Evolutionary conservation across 2,329 filamentous ascomycete species (phyloP).

Genomic region (Metarhizium anisopliae): DNA sequence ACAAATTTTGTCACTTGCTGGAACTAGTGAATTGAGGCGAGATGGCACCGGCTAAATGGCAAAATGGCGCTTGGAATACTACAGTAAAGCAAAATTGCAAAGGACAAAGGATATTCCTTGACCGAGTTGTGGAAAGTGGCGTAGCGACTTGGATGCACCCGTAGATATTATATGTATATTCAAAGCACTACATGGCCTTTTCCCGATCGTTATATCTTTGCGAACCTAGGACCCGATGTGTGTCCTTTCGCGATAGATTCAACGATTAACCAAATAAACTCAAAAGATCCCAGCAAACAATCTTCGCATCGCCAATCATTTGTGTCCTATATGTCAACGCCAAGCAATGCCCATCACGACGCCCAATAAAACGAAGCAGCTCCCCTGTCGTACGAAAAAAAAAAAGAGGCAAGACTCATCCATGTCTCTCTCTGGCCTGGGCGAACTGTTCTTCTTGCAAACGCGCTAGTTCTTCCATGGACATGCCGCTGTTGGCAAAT

Average conservation of each 20-base stretch:
- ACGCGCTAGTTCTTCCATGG: slow-evolving; percentile 78
- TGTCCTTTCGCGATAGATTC: background rate
- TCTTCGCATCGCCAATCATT: background rate
- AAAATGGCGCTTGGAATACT: too few relatives aligned
- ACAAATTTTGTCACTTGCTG: background rate
- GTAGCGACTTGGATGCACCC: too few relatives aligned
- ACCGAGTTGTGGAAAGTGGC: too few relatives aligned
- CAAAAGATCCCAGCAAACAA: background rate
- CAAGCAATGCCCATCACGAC: slow-evolving; percentile 24
- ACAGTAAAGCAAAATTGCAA: too few relatives aligned
- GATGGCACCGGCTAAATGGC: background rate
- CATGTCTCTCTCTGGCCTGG: slow-evolving; percentile 45
- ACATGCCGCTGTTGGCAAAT: slow-evolving; percentile 88
- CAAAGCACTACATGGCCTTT: too few relatives aligned
- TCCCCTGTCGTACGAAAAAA: slow-evolving; percentile 1
- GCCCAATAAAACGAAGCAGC: slow-evolving; percentile 7
- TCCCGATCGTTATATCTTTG: too few relatives aligned
- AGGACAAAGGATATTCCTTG: too few relatives aligned
- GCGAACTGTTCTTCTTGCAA: slow-evolving; percentile 91
- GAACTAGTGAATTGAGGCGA: background rate
- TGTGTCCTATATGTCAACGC: slow-evolving; percentile 17
- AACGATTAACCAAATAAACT: background rate
- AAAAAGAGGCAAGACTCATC: background rate
- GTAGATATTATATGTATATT: too few relatives aligned
- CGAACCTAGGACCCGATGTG: background rate